These are phyloP conservation scores for Phaeosphaeria sp. DNA, from an alignment of 2,329 filamentous ascomycete species.

Conservation along the genomic window DNA sequence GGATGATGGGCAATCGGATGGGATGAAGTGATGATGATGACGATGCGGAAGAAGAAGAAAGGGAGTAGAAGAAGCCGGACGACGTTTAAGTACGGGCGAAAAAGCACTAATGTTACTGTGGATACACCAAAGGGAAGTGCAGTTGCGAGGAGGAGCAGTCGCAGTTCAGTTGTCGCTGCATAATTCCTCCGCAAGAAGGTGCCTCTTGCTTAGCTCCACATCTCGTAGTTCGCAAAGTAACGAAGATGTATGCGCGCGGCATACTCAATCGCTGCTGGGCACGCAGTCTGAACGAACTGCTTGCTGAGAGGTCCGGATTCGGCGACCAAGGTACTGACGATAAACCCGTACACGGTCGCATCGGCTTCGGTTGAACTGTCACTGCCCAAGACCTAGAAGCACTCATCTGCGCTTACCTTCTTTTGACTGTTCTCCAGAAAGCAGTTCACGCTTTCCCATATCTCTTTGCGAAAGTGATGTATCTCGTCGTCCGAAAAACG, in stretches of 20 bases:
- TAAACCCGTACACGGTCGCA: slow-evolving; percentile 64
- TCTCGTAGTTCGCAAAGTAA: slow-evolving; percentile 66
- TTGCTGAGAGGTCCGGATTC: slow-evolving; percentile 59
- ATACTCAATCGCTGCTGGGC: slow-evolving; percentile 63
- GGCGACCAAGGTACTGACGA: slow-evolving; percentile 60
- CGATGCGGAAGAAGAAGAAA: slow-evolving; percentile 15
- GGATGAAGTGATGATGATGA: slow-evolving; percentile 15
- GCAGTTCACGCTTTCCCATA: slow-evolving; percentile 61
- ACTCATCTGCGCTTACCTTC: slow-evolving; percentile 36
- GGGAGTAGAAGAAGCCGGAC: slow-evolving; percentile 1
- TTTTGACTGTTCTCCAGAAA: slow-evolving; percentile 51
- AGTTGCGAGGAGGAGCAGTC: too few relatives aligned
- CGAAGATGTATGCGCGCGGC: slow-evolving; percentile 61
- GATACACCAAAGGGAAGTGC: slow-evolving; percentile 2
- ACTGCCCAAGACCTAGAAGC: slow-evolving; percentile 67
- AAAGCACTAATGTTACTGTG: slow-evolving; percentile 4
- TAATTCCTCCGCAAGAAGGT: not conserved
- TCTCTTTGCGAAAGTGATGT: slow-evolving; percentile 53
- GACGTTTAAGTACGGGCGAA: slow-evolving; percentile 9
- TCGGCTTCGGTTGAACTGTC: slow-evolving; percentile 64
- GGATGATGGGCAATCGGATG: slow-evolving; percentile 14
- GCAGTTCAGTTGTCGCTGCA: too few relatives aligned
- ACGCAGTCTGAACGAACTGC: slow-evolving; percentile 52
- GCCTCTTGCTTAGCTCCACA: slow-evolving; percentile 31
- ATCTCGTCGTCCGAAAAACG: slow-evolving; percentile 62